Base-by-base conservation (phyloP, 352 stramenopile species). In the Phytophthora capsici region DNA sequence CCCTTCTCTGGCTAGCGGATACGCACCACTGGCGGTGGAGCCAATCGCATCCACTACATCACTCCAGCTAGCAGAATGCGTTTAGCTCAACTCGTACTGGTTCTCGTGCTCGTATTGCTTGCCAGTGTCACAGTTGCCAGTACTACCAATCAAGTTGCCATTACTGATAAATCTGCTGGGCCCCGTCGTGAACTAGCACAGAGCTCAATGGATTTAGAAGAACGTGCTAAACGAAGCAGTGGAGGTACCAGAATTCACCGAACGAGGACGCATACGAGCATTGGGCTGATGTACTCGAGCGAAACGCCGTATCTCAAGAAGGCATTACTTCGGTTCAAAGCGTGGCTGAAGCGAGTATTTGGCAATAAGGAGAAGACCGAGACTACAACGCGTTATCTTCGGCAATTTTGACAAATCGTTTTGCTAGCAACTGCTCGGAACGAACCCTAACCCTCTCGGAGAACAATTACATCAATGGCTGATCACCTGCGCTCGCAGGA, bases 211-310 rank as follows among this genome's bases (percentile, higher is more conserved):
- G 25, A 20, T 36, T 13, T 57, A 22, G 56, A 64, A 16, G 56
- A 64, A 57, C 17, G 56, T 57, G 45, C 10, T 5, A 37, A 20
- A 40, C 45, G 36, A 49, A 25, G 30, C 5, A 43, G 54, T 19
- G 20, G 43, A 2, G 17, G 52, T 5, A 17, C 32, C 32, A 6
- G 26, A 47, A 47, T 54, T 19, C 16, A 41, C 4, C 47, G 47
- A 14, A 54, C 47, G 6, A n/a, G 17, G 8, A 47, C 56, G 12
- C 25, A 57, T 17, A 49, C 45, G 7, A 56, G 45, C 20, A 64
- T 64, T 36, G 56, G 32, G 2, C 4, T 64, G 1, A 64, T 64
- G 56, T 57, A 57, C 19, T 46, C 56, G 0, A 57, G 48, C 44
- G 56, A 49, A 17, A 57, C 45, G 25, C 56, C 56, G 10, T 44